Evolutionary conservation across 169 alveolate species (phyloP).

Genomic region (Plasmodium chabaudi): DNA sequence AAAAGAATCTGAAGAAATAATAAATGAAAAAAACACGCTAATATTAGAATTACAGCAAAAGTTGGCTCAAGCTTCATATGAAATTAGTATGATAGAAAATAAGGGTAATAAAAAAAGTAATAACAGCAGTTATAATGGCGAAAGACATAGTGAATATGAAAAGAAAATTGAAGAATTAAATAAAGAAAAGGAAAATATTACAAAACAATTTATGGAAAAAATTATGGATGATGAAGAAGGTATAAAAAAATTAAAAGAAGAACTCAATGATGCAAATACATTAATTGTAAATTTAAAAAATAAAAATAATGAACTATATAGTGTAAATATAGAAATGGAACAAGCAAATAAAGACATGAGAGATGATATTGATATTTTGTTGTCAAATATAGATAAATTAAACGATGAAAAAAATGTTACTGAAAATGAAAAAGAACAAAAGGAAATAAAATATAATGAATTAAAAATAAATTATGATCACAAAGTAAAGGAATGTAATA

Average conservation of each 20-base stretch:
- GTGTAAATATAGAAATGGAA: constrained; percentile 30
- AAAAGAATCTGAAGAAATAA: constrained; percentile 47
- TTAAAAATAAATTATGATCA: constrained; percentile 26
- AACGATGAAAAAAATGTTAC: constrained; percentile 33
- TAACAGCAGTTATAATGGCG: constrained; percentile 10
- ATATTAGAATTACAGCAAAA: constrained; percentile 66
- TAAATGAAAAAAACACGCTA: constrained; percentile 48
- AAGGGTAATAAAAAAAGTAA: constrained; percentile 14
- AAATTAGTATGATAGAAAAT: constrained; percentile 46
- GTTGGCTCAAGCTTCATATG: constrained; percentile 31
- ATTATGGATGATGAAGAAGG: constrained; percentile 67
- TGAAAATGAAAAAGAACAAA: constrained; percentile 5
- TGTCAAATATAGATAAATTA: constrained; percentile 39
- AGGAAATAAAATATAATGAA: constrained; percentile 39
- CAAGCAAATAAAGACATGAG: constrained; percentile 57
- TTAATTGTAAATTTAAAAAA: constrained; percentile 21
- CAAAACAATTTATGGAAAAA: constrained; percentile 50
- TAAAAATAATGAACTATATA: constrained; percentile 41
- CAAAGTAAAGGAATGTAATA: constrained; percentile 31
- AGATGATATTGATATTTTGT: constrained; percentile 40
- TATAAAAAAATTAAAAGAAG: constrained; percentile 40
- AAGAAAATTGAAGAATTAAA: constrained; percentile 54
- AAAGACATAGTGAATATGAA: constrained; percentile 48
- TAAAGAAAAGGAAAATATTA: constrained; percentile 39
- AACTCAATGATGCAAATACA: constrained; percentile 40